Base-by-base conservation (phyloP, 75 land plant genomes). In the Sequoiadendron giganteum region DNA sequence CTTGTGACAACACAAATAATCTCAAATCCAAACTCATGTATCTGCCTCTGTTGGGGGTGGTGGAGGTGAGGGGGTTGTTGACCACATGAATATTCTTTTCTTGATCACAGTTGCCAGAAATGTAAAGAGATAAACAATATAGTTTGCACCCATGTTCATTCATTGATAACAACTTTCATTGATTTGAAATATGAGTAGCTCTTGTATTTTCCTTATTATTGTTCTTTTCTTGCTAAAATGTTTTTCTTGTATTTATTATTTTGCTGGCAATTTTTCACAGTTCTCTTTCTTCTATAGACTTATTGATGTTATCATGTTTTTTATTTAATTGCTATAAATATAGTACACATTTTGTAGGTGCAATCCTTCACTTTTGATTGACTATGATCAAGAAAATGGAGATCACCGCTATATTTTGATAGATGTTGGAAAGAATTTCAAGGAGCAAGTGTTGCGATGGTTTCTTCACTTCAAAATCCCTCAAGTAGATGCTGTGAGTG, bases 401-500 rank as follows among this genome's bases (percentile, higher is more conserved):
- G 85, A 91, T 21, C 99, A 89, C 48, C 87, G 85, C 11, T 98
- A 95, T 83, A 95, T 98, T 58, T 85, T 97, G 90, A 96, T 98
- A 87, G 99, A 98, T 89, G 97, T 92, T 87, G 99, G 99, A 34
- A 98, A 98, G 90, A 93, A 94, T 72, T 98, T 98, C 83, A 92
- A 96, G 85, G 99, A 98, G 90, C 99, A 98, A 93, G 97, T 95
- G 11, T 89, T 98, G 38, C 94, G 99, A 68, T 97, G 99, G 99
- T 96, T 96, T 86, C 88, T 93, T 88, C 88, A 49, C 72, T 87
- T 95, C 83, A 94, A 94, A 86, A 94, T 97, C 87, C 99, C 98
- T 16, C 92, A 82, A 36, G 86, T 97, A 10, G 97, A 97, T 91
- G 94, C 98, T 88, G 99, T 97, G 86, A 94, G 98, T 87, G 10